A percentile compares a stretch with the other conserved stretches of the same genome.
Conservation (phyloP, 345 rosid genomes). For the Gossypium thurberi region DNA sequence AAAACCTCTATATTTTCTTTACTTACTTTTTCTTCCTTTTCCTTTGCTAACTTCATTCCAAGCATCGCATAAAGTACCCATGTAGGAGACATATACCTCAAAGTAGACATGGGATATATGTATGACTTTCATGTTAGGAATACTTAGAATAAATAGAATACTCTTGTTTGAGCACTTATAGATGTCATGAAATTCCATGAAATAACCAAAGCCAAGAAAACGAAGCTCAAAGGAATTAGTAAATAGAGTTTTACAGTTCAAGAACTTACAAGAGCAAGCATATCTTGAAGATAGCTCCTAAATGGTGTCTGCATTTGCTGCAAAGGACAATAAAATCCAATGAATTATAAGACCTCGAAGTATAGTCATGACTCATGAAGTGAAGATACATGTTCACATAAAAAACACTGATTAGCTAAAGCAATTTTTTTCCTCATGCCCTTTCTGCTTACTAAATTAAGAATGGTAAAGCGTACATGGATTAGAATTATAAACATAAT, state of each 20-base stretch:
- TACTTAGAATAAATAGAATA: neutral
- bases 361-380: neutral
- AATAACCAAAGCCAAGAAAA: neutral
- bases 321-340: neutral
- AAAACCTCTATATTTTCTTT: too few species aligned
- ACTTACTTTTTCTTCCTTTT: too few species aligned
- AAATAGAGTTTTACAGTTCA: neutral
- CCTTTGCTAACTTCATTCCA: too few species aligned
- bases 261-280: constrained; percentile 79
- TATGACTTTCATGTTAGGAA: neutral
- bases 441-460: neutral
- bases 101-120: neutral
- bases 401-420: constrained; percentile 1
- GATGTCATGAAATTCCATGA: neutral
- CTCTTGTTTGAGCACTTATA: neutral
- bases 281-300: constrained; percentile 80
- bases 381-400: neutral
- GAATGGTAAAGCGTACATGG: neutral
- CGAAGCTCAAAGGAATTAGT: neutral
- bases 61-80: neutral
- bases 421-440: neutral
- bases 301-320: constrained; percentile 92
- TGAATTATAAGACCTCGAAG: neutral
- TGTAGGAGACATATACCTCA: neutral
- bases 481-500: neutral